A percentile compares a stretch with the other conserved stretches of the same genome.
Evolutionary conservation across 2,329 filamentous ascomycete genomes (phyloP).

Genomic region (Clonostachys rhizophaga): DNA sequence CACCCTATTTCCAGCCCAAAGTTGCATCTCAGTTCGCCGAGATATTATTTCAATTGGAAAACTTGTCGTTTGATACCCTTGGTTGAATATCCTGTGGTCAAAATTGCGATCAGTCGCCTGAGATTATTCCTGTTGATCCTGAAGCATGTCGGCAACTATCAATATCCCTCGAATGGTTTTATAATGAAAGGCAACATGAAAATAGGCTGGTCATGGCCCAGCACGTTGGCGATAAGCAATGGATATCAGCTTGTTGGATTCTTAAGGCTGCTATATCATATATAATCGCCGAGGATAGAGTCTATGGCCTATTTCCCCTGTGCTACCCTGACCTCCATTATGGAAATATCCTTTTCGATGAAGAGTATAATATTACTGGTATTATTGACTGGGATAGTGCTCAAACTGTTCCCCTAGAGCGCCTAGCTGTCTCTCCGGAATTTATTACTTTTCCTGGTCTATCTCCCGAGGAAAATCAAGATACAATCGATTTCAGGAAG

Average conservation of each 20-base stretch:
- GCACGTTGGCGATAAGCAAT: not conserved
- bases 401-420: not conserved
- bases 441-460: not conserved
- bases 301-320: not conserved
- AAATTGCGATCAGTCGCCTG: not conserved
- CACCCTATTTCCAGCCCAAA: not conserved
- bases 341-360: not conserved
- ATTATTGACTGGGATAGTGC: not conserved
- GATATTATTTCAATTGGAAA: not conserved
- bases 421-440: not conserved
- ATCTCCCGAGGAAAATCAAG: not conserved
- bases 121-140: not conserved
- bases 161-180: not conserved
- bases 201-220: not conserved
- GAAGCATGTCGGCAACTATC: not conserved
- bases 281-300: not conserved
- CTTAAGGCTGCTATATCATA: not conserved
- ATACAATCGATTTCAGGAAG: not conserved
- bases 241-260: not conserved
- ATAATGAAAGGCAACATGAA: not conserved
- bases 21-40: not conserved
- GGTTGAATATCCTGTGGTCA: not conserved
- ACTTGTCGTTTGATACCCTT: not conserved
- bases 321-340: not conserved
- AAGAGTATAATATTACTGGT: not conserved